Conservation (phyloP, 495 filamentous ascomycete genomes). For the Penicillium atrosanguineum region DNA sequence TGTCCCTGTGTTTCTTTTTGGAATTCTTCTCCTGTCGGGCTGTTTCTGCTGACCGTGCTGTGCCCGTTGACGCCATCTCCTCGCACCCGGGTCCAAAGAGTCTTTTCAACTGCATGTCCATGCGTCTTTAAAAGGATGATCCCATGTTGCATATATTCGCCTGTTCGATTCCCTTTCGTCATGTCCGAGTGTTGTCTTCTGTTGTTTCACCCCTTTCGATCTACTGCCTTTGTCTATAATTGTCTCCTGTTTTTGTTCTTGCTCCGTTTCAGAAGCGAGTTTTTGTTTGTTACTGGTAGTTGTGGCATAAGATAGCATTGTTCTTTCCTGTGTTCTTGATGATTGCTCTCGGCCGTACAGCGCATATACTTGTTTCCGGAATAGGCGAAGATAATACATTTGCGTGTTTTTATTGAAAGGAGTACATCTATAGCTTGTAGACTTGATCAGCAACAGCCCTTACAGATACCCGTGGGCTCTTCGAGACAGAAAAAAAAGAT, state of each 20-base stretch:
- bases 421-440: neutral
- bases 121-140: constrained; percentile 5
- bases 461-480: too few species aligned
- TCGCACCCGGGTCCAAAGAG: constrained; percentile 7
- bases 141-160: constrained; percentile 31
- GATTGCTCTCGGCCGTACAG: constrained; percentile 9
- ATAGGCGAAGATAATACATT: constrained; percentile 15
- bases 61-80: constrained; percentile 5
- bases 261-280: constrained; percentile 33
- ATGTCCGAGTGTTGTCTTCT: constrained; percentile 10
- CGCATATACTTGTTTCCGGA: constrained; percentile 17
- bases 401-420: constrained; percentile 5
- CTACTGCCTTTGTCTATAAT: constrained; percentile 35
- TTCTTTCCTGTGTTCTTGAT: constrained; percentile 11
- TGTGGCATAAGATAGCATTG: constrained; percentile 36
- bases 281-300: constrained; percentile 23
- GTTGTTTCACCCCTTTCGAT: constrained; percentile 21
- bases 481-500: too few species aligned
- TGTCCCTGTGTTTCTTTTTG: constrained; percentile 8
- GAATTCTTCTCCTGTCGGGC: constrained; percentile 6
- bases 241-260: constrained; percentile 24
- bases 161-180: constrained; percentile 9
- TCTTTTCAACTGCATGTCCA: constrained; percentile 12
- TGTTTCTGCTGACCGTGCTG: constrained; percentile 8
- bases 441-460: too few species aligned